phyloP scores from a whole-genome alignment of 116 monocot species.

The Thalassia testudinum region DNA sequence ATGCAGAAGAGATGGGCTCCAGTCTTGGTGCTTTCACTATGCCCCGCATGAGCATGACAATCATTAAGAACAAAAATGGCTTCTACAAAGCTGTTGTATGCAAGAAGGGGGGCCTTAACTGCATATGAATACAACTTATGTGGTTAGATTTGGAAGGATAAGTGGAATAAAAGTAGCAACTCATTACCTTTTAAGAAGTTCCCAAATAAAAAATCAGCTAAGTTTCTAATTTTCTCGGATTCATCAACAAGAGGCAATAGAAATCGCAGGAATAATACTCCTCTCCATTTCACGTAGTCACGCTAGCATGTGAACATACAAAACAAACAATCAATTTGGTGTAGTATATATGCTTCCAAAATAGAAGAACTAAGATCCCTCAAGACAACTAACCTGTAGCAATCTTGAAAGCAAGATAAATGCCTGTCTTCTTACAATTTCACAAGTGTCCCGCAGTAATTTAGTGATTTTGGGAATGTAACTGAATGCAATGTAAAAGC shows the following conservation, averaged over 20 bases:
- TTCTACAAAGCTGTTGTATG: slow-evolving; percentile 96
- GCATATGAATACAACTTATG: slow-evolving; percentile 13
- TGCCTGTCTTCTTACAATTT: slow-evolving; percentile 85
- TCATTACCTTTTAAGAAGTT: slow-evolving; percentile 66
- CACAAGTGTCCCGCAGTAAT: slow-evolving; percentile 73
- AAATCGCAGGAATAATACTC: slow-evolving; percentile 80
- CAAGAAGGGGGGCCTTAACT: slow-evolving; percentile 97
- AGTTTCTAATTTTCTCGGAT: slow-evolving; percentile 67
- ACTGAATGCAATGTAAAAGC: slow-evolving; percentile 21
- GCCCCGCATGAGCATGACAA: slow-evolving; percentile 45
- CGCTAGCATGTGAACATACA: slow-evolving; percentile 22
- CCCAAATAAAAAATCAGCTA: slow-evolving; percentile 79
- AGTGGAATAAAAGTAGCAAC: background rate
- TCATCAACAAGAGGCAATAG: slow-evolving; percentile 85
- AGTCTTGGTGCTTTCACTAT: slow-evolving; percentile 24
- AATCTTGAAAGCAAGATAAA: slow-evolving; percentile 88
- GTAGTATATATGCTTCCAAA: too few relatives aligned
- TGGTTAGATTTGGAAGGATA: too few relatives aligned
- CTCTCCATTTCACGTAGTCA: slow-evolving; percentile 98
- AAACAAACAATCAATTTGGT: too few relatives aligned
- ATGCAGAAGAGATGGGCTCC: slow-evolving; percentile 50
- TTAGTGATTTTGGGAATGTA: slow-evolving; percentile 78
- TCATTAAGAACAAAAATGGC: slow-evolving; percentile 85
- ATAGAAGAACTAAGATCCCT: background rate
- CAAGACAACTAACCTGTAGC: slow-evolving; percentile 48